phyloP scores from a whole-genome alignment of 83 land plant species.

The Picea engelmannii region DNA sequence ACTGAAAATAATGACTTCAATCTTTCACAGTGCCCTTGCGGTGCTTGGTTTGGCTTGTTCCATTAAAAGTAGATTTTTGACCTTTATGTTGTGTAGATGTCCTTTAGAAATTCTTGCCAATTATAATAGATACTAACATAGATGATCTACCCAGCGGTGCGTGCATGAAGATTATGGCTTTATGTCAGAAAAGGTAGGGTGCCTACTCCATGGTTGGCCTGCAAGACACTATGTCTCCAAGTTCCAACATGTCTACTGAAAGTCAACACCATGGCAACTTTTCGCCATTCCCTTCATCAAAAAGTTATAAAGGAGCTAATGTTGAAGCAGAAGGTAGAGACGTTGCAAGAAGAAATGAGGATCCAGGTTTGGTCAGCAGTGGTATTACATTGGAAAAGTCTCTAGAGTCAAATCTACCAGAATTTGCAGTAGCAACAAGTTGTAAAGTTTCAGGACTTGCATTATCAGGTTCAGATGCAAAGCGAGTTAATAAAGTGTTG shows the following conservation, averaged over 20 bases:
- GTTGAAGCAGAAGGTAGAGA: not conserved
- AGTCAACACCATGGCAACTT: not conserved
- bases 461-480: not conserved
- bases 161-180: not conserved
- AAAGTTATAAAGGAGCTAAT: not conserved
- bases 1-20: not conserved
- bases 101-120: not conserved
- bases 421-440: not conserved
- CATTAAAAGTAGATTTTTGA: not conserved
- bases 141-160: not conserved
- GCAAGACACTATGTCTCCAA: not conserved
- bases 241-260: not conserved
- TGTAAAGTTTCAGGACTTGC: not conserved
- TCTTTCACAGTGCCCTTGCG: not conserved
- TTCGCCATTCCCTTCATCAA: not conserved
- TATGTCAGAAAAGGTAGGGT: constrained; percentile 3
- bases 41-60: not conserved
- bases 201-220: not conserved
- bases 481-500: not conserved
- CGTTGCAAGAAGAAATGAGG: not conserved
- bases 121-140: not conserved
- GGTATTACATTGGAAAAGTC: not conserved
- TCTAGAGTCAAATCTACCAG: not conserved
- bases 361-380: not conserved
- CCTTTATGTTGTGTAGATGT: not conserved